Conservation (phyloP, 75 land plant species). For the Larix kaempferi region DNA sequence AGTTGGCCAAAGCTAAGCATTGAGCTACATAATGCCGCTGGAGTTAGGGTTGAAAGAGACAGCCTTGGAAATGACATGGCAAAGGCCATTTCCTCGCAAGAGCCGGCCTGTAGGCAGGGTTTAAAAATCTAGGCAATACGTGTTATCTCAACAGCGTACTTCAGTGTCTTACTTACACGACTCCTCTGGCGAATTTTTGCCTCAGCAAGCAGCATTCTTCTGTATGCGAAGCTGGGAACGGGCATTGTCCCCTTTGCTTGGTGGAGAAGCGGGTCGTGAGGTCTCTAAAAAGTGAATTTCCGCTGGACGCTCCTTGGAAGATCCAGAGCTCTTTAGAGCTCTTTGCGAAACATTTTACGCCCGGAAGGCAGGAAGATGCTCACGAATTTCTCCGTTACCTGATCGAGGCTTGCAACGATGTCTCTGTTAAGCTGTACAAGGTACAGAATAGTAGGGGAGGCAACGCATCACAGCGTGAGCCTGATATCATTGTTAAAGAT, state of each 20-base stretch:
- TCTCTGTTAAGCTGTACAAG: conserved; percentile 69
- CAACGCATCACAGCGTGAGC: conserved; percentile 17
- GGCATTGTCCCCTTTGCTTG: conserved; percentile 81
- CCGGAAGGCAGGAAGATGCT: conserved; percentile 94
- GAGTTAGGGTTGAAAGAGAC: background rate
- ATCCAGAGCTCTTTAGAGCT: conserved; percentile 51
- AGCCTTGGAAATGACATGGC: conserved; percentile 58
- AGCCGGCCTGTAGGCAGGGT: conserved; percentile 71
- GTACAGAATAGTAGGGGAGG: conserved; percentile 4
- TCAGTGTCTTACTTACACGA: conserved; percentile 96
- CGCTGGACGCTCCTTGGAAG: conserved; percentile 58
- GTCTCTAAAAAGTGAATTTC: conserved; percentile 41
- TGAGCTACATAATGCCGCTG: too few species aligned
- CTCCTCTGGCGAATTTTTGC: conserved; percentile 94
- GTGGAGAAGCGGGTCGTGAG: conserved; percentile 70
- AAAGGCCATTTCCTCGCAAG: conserved; percentile 21
- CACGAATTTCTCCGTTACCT: conserved; percentile 95
- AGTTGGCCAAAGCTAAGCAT: too few species aligned
- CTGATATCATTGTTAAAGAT: conserved; percentile 68
- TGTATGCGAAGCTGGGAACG: conserved; percentile 31
- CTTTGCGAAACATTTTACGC: conserved; percentile 73
- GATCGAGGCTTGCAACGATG: conserved; percentile 84
- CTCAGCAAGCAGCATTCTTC: conserved; percentile 63
- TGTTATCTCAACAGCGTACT: conserved; percentile 97
- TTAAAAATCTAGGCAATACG: conserved; percentile 81